Conservation (phyloP, 768 basidiomycete genomes). For the Termitomyces eurrhizus region DNA sequence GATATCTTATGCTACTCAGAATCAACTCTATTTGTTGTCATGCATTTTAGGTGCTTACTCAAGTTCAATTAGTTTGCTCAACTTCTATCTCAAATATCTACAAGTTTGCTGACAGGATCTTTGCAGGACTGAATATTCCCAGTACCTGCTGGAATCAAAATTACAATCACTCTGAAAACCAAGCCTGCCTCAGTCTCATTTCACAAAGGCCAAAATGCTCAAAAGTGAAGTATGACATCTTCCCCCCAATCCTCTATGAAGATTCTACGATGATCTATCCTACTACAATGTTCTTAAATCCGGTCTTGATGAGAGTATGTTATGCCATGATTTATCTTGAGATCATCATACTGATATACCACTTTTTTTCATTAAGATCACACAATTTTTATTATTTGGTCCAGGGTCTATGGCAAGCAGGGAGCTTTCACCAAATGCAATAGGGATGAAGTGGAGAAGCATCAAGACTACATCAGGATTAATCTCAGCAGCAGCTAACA, state of each 20-base stretch:
- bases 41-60: neutral
- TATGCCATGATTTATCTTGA: neutral
- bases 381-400: neutral
- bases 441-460: no score
- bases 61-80: neutral
- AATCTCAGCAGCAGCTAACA: neutral
- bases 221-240: neutral
- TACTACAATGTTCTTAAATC: neutral
- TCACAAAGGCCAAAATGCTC: neutral
- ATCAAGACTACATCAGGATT: neutral
- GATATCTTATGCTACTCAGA: neutral
- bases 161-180: neutral
- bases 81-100: no score
- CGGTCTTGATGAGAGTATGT: neutral
- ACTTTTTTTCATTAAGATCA: neutral
- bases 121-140: neutral
- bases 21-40: neutral
- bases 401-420: neutral
- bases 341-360: neutral
- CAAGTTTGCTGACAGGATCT: neutral
- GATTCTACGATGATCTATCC: neutral
- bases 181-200: neutral
- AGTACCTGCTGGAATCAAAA: neutral
- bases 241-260: neutral
- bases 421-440: neutral